Percentiles rank a stretch among this genome's conserved stretches.
Evolutionary conservation across 2,329 filamentous ascomycete species (phyloP).

Genomic region (Uncinocarpus reesii): DNA sequence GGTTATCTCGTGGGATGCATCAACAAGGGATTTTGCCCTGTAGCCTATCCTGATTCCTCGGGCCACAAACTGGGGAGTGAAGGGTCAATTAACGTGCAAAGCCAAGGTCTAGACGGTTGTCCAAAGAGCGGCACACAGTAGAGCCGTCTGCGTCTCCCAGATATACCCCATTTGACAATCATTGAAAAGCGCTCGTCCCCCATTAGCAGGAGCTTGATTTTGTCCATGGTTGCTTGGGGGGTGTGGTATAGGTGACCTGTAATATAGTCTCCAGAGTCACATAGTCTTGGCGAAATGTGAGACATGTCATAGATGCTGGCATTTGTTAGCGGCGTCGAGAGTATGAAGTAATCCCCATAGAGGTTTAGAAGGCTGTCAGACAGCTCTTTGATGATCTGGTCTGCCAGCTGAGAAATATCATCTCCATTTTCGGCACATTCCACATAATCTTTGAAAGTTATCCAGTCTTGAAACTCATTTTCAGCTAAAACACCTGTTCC

Average conservation of each 20-base stretch:
- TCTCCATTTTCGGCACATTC: neutral
- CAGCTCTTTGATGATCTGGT: constrained; percentile 3
- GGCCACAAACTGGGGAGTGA: constrained; percentile 5
- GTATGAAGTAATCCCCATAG: constrained; percentile 24
- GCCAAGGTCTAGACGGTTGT: constrained; percentile 20
- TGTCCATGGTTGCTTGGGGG: constrained; percentile 14
- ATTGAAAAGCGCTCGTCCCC: constrained; percentile 18
- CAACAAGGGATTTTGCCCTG: too few relatives aligned
- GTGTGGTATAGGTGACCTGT: constrained; percentile 24
- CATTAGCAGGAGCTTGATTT: constrained; percentile 18
- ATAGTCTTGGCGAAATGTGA: constrained; percentile 20
- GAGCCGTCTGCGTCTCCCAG: constrained; percentile 20
- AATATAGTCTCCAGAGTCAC: constrained; percentile 5
- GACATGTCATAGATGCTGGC: constrained; percentile 24
- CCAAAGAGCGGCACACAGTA: constrained; percentile 24
- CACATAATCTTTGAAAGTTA: neutral
- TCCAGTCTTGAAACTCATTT: neutral
- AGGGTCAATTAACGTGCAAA: constrained; percentile 16
- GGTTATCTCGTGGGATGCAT: too few relatives aligned
- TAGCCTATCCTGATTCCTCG: neutral
- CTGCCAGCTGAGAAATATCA: constrained; percentile 7
- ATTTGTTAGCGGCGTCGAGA: constrained; percentile 20
- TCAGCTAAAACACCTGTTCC: neutral
- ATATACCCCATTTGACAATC: constrained; percentile 22
- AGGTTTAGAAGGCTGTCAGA: constrained; percentile 10